Conservation (phyloP, 257 asterid genomes). For the Primulina huaijiensis region DNA sequence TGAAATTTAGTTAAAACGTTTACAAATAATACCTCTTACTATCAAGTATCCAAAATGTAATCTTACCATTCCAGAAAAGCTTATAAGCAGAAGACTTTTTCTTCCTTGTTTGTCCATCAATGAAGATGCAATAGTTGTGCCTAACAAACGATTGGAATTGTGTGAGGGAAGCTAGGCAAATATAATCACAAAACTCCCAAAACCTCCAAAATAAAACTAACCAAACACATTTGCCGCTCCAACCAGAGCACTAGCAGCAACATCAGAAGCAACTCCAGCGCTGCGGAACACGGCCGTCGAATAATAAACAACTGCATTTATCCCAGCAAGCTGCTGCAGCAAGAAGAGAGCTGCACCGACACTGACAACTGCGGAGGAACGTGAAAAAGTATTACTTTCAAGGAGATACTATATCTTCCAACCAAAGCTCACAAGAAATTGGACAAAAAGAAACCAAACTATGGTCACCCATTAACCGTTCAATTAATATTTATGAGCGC, state of each 20-base stretch:
- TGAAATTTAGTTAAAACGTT: background rate
- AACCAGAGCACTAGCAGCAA: slow-evolving; percentile 94
- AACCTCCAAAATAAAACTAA: slow-evolving; percentile 34
- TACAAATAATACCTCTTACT: background rate
- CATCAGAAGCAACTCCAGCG: slow-evolving; percentile 90
- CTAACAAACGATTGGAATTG: slow-evolving; percentile 34
- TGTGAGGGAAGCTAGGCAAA: slow-evolving; percentile 23
- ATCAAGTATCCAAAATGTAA: slow-evolving; percentile 9
- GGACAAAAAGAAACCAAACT: no score
- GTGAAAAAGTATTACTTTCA: background rate
- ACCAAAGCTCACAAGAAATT: no score
- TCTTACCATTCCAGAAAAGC: slow-evolving; percentile 93
- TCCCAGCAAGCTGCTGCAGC: slow-evolving; percentile 94
- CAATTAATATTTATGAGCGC: background rate
- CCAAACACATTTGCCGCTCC: slow-evolving; percentile 96
- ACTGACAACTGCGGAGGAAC: slow-evolving; percentile 72
- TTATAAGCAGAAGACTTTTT: slow-evolving; percentile 82
- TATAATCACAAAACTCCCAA: slow-evolving; percentile 1
- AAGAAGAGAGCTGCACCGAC: slow-evolving; percentile 87
- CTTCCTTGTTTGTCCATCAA: slow-evolving; percentile 96
- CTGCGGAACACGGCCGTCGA: slow-evolving; percentile 92
- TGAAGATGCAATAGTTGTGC: slow-evolving; percentile 83
- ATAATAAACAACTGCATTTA: slow-evolving; percentile 86
- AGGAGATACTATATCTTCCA: background rate
- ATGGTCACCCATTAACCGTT: no score